phyloP scores from a whole-genome alignment of 495 filamentous ascomycete genomes.

The Hypoxylon crocopeplum region DNA sequence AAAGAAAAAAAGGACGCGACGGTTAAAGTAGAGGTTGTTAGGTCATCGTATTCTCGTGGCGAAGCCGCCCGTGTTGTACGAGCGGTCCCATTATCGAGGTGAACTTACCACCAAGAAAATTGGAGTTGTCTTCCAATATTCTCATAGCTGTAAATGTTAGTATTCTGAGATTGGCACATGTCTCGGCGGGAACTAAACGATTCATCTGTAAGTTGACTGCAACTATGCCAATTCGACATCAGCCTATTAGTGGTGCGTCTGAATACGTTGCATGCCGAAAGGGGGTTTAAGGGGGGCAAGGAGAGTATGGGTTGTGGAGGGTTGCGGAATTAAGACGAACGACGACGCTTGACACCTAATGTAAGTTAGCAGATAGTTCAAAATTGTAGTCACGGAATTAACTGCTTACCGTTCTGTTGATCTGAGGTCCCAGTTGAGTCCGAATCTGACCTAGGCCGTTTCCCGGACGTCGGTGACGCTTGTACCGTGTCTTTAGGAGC shows the following conservation, averaged over 20 bases:
- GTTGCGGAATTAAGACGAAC: conserved; percentile 44
- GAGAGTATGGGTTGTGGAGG: neutral
- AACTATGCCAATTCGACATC: conserved; percentile 12
- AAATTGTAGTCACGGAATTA: conserved; percentile 11
- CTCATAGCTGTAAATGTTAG: conserved; percentile 36
- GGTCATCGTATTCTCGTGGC: neutral
- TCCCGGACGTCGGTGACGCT: conserved; percentile 41
- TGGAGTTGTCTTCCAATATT: conserved; percentile 9
- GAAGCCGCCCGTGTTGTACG: conserved; percentile 3
- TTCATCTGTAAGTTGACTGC: conserved; percentile 25
- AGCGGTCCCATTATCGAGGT: conserved; percentile 10
- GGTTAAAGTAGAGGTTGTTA: conserved; percentile 3
- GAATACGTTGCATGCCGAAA: conserved; percentile 14
- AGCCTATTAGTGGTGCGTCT: conserved; percentile 23
- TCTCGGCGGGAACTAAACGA: conserved; percentile 1
- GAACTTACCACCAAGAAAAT: conserved; percentile 36
- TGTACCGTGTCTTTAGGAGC: conserved; percentile 38
- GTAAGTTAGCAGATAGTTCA: conserved; percentile 36
- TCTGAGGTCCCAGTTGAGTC: conserved; percentile 23
- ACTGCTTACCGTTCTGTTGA: conserved; percentile 55
- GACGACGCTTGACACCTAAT: conserved; percentile 59
- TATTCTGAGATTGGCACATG: conserved; percentile 13
- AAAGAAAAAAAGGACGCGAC: conserved; percentile 9
- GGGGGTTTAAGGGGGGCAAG: conserved; percentile 3
- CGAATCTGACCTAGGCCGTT: conserved; percentile 36